Evolutionary conservation across 495 filamentous ascomycete species (phyloP).

Genomic region (Trichocladium uniseriatum): DNA sequence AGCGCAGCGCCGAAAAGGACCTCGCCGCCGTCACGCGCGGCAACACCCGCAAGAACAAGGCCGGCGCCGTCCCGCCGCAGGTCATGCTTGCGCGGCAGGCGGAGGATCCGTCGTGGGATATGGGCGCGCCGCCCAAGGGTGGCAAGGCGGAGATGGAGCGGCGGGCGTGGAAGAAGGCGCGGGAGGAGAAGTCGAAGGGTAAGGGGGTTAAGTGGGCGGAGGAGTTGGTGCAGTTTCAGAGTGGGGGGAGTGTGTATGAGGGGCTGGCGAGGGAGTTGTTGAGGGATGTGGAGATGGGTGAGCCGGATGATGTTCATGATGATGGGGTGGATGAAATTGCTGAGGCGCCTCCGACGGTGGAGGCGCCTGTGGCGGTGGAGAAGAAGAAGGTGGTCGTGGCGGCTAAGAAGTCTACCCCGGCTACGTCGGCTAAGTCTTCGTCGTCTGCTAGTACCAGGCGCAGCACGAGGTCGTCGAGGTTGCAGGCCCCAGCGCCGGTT

Average conservation of each 20-base stretch:
- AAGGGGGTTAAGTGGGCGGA: slow-evolving; percentile 27
- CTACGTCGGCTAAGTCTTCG: not conserved
- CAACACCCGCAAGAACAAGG: slow-evolving; percentile 52
- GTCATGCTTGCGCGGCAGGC: slow-evolving; percentile 22
- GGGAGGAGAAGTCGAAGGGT: slow-evolving; percentile 5
- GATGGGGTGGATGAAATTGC: slow-evolving; percentile 9
- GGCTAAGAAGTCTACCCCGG: not conserved
- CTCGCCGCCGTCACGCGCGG: slow-evolving; percentile 36
- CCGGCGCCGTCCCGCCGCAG: slow-evolving; percentile 24
- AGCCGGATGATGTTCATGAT: not conserved
- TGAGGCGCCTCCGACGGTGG: slow-evolving; percentile 1
- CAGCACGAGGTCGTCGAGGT: slow-evolving; percentile 13
- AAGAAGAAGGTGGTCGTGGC: slow-evolving; percentile 1
- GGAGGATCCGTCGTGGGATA: slow-evolving; percentile 20
- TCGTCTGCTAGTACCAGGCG: not conserved
- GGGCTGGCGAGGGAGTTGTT: not conserved
- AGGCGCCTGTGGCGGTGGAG: not conserved
- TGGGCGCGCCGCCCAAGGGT: slow-evolving; percentile 25
- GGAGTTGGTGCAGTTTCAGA: slow-evolving; percentile 21
- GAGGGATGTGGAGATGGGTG: slow-evolving; percentile 1
- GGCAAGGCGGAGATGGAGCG: too few relatives aligned
- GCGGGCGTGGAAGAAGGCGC: slow-evolving; percentile 19
- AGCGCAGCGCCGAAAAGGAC: slow-evolving; percentile 42
- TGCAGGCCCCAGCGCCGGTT: slow-evolving; percentile 17
- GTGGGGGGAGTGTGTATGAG: slow-evolving; percentile 1